Conservation (phyloP, 2,329 filamentous ascomycete genomes). For the Cladosporium sp. region DNA sequence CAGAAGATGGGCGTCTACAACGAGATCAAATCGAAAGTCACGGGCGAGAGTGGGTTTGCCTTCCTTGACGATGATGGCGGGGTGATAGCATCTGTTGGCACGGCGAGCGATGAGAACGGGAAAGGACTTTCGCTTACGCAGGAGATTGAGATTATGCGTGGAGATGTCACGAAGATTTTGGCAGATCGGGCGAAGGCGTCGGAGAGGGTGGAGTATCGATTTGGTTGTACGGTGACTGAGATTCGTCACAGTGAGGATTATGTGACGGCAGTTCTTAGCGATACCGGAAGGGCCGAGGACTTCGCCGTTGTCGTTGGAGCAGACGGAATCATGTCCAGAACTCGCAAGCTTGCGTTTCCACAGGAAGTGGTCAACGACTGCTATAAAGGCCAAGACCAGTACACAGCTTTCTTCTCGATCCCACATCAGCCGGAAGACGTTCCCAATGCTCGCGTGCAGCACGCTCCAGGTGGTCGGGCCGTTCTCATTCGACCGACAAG, state of each 20-base stretch:
- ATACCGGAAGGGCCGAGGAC: conserved; percentile 10
- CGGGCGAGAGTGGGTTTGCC: conserved; percentile 25
- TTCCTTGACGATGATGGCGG: conserved; percentile 25
- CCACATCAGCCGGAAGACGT: conserved; percentile 13
- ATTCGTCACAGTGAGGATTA: conserved; percentile 6
- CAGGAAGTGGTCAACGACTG: conserved; percentile 17
- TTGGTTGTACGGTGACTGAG: conserved; percentile 13
- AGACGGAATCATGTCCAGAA: conserved; percentile 28
- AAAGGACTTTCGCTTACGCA: conserved; percentile 16
- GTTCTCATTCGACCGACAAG: conserved; percentile 19
- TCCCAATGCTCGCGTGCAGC: conserved; percentile 16
- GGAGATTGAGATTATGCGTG: conserved; percentile 40
- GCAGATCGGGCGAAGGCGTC: conserved; percentile 25
- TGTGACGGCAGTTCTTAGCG: conserved; percentile 12
- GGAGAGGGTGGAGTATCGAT: conserved; percentile 14
- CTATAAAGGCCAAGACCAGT: conserved; percentile 17
- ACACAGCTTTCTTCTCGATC: conserved; percentile 28
- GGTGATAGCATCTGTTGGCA: conserved; percentile 14
- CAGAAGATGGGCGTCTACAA: conserved; percentile 25
- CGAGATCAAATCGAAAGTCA: conserved; percentile 22
- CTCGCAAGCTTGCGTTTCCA: conserved; percentile 25
- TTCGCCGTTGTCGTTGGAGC: conserved; percentile 29
- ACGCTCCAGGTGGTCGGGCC: conserved; percentile 17
- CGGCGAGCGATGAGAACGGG: not conserved
- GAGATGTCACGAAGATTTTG: conserved; percentile 46